These are phyloP conservation scores for Mucor piriformis DNA, from an alignment of 371 early-diverging fungal genomes.

Conservation along the genomic window DNA sequence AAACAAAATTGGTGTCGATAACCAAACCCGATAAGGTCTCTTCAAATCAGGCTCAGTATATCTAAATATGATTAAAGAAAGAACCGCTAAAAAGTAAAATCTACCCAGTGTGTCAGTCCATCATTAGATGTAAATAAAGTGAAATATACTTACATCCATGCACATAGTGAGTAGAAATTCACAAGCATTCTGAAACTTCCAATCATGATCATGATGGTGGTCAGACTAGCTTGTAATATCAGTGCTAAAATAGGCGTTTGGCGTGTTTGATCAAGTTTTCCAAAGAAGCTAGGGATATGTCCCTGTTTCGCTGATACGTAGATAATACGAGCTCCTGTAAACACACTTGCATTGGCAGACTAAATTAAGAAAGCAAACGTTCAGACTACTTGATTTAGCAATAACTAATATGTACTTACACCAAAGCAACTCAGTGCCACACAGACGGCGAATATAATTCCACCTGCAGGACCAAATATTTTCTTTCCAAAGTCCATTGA, in stretches of 20 bases:
- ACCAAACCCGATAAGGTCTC: constrained; percentile 65
- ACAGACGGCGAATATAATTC: constrained; percentile 72
- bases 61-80: constrained; percentile 58
- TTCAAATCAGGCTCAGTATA: constrained; percentile 65
- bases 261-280: constrained; percentile 57
- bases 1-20: constrained; percentile 62
- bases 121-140: background rate
- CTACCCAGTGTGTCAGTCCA: constrained; percentile 9
- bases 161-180: constrained; percentile 75
- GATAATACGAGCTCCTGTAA: constrained; percentile 76
- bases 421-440: constrained; percentile 81
- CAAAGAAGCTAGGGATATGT: constrained; percentile 73
- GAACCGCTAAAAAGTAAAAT: constrained; percentile 54
- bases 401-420: constrained; percentile 27
- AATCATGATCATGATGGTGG: constrained; percentile 65
- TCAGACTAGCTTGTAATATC: constrained; percentile 63
- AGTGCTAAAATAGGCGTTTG: constrained; percentile 76
- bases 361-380: constrained; percentile 13
- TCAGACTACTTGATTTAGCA: background rate
- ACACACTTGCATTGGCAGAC: constrained; percentile 77
- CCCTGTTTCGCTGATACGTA: constrained; percentile 74
- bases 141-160: constrained; percentile 63
- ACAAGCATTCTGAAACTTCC: constrained; percentile 72
- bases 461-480: constrained; percentile 73
- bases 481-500: constrained; percentile 78